Percentiles rank a stretch among this genome's conserved stretches.
Evolutionary conservation across 2,329 filamentous ascomycete species (phyloP).

Genomic region (Myriangium duriaei): DNA sequence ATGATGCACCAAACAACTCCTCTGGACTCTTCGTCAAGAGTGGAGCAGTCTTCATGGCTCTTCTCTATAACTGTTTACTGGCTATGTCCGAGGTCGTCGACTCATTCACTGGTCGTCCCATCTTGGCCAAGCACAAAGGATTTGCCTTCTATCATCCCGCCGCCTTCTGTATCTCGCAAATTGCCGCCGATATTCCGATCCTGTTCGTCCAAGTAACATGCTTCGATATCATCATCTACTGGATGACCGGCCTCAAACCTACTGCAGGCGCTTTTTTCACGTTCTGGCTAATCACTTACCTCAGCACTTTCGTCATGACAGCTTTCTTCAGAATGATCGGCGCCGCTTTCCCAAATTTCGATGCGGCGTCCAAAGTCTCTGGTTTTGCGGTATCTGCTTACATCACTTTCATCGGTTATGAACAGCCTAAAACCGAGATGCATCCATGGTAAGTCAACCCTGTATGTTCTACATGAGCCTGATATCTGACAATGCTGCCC

Average conservation of each 20-base stretch:
- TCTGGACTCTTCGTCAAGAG: conserved; percentile 51
- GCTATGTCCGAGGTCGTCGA: conserved; percentile 55
- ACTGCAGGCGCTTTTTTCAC: conserved; percentile 48
- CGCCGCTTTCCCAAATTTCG: conserved; percentile 20
- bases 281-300: conserved; percentile 41
- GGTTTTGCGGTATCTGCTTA: conserved; percentile 19
- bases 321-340: conserved; percentile 33
- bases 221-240: conserved; percentile 14
- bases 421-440: conserved; percentile 23
- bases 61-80: conserved; percentile 50
- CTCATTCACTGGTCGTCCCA: conserved; percentile 32
- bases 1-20: conserved; percentile 46
- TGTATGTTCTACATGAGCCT: conserved; percentile 39
- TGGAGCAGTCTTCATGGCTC: conserved; percentile 51
- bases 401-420: conserved; percentile 23
- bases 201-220: conserved; percentile 38
- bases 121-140: conserved; percentile 33
- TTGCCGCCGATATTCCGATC: conserved; percentile 41
- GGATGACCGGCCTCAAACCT: conserved; percentile 22
- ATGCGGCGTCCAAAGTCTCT: conserved; percentile 21
- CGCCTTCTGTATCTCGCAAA: conserved; percentile 40
- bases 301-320: conserved; percentile 31
- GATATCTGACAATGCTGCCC: conserved; percentile 18
- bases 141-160: conserved; percentile 28
- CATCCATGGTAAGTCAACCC: conserved; percentile 42